Percentiles rank a stretch among this genome's conserved stretches.
Conservation (phyloP, 1,139 yeast species). For the Candida albicans region DNA sequence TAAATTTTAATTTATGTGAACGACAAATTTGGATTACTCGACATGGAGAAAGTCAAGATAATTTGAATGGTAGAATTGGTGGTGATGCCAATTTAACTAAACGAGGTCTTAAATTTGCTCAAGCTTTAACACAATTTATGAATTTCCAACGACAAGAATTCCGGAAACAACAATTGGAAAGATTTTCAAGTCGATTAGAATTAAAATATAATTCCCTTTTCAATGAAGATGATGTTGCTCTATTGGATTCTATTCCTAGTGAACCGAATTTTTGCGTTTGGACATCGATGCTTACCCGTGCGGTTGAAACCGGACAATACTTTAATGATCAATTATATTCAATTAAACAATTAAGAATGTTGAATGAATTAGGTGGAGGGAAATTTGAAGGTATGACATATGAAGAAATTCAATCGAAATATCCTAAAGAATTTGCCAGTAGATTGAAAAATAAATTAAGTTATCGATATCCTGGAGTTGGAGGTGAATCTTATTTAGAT, state of each 20-base stretch:
- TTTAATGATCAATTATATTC: slow-evolving; percentile 76
- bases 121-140: slow-evolving; percentile 73
- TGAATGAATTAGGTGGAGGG: slow-evolving; percentile 93
- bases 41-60: slow-evolving; percentile 90
- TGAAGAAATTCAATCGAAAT: slow-evolving; percentile 72
- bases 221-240: slow-evolving; percentile 24
- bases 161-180: slow-evolving; percentile 59
- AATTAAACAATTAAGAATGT: slow-evolving; percentile 86
- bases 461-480: slow-evolving; percentile 92
- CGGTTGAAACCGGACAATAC: slow-evolving; percentile 73
- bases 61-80: slow-evolving; percentile 81
- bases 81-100: slow-evolving; percentile 83
- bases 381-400: slow-evolving; percentile 86
- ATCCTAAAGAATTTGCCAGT: slow-evolving; percentile 84
- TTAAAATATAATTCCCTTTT: slow-evolving; percentile 37
- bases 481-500: slow-evolving; percentile 95
- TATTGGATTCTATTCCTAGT: slow-evolving; percentile 44
- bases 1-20: slow-evolving; percentile 86
- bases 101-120: slow-evolving; percentile 74
- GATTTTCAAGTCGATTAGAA: slow-evolving; percentile 46
- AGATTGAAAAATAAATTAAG: slow-evolving; percentile 74
- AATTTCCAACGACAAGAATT: slow-evolving; percentile 70
- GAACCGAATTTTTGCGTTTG: slow-evolving; percentile 83
- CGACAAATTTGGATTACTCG: slow-evolving; percentile 95
- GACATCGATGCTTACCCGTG: slow-evolving; percentile 83